Evolutionary conservation across 768 basidiomycete species (phyloP), one percentile per base, ranked within the genome.

Genomic region (Pulveroboletus frians): DNA sequence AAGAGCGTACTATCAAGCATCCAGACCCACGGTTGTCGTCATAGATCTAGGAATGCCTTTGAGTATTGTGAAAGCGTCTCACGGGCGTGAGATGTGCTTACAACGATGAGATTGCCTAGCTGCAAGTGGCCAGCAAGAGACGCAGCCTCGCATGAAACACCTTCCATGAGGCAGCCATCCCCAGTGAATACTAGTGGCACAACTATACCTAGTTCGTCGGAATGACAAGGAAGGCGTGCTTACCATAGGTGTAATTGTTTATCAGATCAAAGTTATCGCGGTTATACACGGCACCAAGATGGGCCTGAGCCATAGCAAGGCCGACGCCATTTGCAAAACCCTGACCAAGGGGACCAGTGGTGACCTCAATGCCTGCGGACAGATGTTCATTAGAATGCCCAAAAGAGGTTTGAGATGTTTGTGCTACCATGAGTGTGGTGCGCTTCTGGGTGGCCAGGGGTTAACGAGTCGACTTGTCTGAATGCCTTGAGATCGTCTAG

Each of bases 121-220:
- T 92, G 84, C 60, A 96, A 78, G 72, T 97, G 94, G 54, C 93
- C 94, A 52, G 92, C 93, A 55, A 96, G 78, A 61, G 88, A 91
- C 52, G 88, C 86, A 35, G 94, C 92, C 69, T 97, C 94, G 54
- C 80, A 78, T n/a, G 92, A 79, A 57, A 97, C 84, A 76, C 94
- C 94, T 71, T 97, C 94, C 88, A 94, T 93, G 46, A 97, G 77
- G 72, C 94, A 97, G 39, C 94, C 94, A 70, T 97, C 94, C 61
- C 94, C 94, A 52, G 81, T 77, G 75, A 96, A 95, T 44, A 87
- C 90, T 90, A 10, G 43, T 21, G 53, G 17, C 44, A 42, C 46
- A 8, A 51, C 41, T 18, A 43, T 50, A 43, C 46, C 48, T 45
- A 30, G 43, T 9, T 27, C n/a, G 43, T 18, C 30, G 38, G 17